phyloP scores from a whole-genome alignment of 2,329 filamentous ascomycete genomes.

The Atkinsonella hypoxylon region DNA sequence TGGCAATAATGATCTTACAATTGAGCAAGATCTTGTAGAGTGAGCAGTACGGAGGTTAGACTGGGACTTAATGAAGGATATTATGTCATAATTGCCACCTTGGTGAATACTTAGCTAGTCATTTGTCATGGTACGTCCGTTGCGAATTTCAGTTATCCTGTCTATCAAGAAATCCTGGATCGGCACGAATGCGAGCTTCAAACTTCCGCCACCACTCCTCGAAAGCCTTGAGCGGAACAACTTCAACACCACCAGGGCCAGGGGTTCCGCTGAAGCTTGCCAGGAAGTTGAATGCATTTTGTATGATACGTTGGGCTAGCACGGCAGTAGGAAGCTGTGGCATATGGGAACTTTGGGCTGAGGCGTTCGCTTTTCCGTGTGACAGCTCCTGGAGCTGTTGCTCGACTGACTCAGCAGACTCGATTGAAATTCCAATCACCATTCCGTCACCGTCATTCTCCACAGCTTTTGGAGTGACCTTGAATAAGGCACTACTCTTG shows the following conservation, averaged over 20 bases:
- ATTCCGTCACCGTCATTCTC: constrained; percentile 33
- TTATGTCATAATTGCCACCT: too few species aligned
- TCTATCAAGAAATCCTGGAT: constrained; percentile 81
- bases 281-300: constrained; percentile 94
- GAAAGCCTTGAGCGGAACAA: constrained; percentile 88
- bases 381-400: constrained; percentile 52
- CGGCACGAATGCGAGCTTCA: constrained; percentile 70
- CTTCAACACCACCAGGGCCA: constrained; percentile 56
- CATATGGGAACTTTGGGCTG: background rate
- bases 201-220: constrained; percentile 98
- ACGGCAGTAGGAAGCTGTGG: constrained; percentile 53
- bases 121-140: too few species aligned
- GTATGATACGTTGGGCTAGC: constrained; percentile 86
- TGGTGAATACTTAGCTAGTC: too few species aligned
- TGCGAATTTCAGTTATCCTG: constrained; percentile 15
- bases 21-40: too few species aligned
- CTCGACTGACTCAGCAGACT: constrained; percentile 61
- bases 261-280: constrained; percentile 66
- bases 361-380: constrained; percentile 14
- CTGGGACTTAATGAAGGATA: too few species aligned
- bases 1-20: too few species aligned
- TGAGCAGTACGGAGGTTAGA: too few species aligned
- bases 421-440: constrained; percentile 72
- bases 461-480: constrained; percentile 35
- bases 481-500: constrained; percentile 89